Evolutionary conservation across 2,329 filamentous ascomycete species (phyloP), one percentile per base, ranked within the genome.

Genomic region (Dactylellina drechsleri): DNA sequence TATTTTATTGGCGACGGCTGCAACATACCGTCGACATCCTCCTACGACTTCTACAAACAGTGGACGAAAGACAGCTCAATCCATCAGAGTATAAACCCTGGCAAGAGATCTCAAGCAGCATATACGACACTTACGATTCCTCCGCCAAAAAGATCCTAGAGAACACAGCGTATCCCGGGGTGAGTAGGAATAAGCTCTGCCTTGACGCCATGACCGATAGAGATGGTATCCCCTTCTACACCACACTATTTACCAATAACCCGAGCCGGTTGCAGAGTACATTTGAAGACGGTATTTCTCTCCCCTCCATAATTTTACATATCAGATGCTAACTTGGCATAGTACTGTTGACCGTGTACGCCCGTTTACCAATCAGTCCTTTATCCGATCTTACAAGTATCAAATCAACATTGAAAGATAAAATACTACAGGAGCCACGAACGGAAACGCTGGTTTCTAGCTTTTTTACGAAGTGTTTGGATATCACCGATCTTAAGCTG

Each of bases 261-360:
- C 57, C 18, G 18, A 28, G 2, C 8, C 31, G 13, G 16, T 5
- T 47, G 5, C 49, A 12, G n/a, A 41, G 13, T 7, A n/a, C 62
- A 16, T 50, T 28, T 5, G 18, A 26, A 18, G 43, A 28, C 2
- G 61, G 70, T 74, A 74, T 2, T 62, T 50, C 7, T 31, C 13
- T 10, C 4, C 13, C 10, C 7, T 26, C 28, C 16, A 5, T 15
- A 8, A n/a, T 23, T 2, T 4, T 23, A 7, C 15, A 23, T 4
- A 7, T 23, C 23, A 4, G 2, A 13, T 10, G 13, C 43, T 66
- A 43, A 50, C 13, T 18, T 41, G 7, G 26, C 7, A 10, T 61
- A 75, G 71, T 53, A 6, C 52, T 75, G 2, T 58, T 75, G 0
- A 59, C 59, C 7, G 49, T 64, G 4, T 75, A 75, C n/a, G 47